Base-by-base conservation (phyloP, 2,329 filamentous ascomycete species). In the Aspergillus calidoustus region DNA sequence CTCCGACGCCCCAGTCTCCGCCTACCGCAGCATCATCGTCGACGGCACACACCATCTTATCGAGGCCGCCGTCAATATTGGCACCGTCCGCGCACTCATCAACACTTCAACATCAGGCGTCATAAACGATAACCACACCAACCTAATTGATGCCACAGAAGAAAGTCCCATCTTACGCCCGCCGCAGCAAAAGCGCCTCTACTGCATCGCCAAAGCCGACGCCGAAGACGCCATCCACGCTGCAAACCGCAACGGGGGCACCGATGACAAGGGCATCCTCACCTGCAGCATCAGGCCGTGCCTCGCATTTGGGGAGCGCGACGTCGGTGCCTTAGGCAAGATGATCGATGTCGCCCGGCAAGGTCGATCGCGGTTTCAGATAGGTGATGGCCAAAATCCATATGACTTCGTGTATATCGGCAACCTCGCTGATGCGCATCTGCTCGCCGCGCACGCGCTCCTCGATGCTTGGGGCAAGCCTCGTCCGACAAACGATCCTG, bases 371-470 rank as follows among this genome's bases (percentile, higher is more conserved):
- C 25, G 34, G 7, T 60, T 60, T 19, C 59, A 60, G 53, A 60
- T 60, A 25, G 59, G 59, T 5, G n/a, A 56, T 6, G 59, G 59
- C 0, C 52, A 51, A 11, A 60, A 60, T 7, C 25, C 47, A 4
- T 60, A 60, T 34, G 59, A 60, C 17, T 60, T 56, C 15, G 28
- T 60, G 15, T 60, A 60, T 2, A 46, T 57, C 9, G 59, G 59
- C 4, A 60, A 60, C 6, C 34, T 60, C 17, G 59, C 59, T 2
- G 53, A 56, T 19, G 59, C 59, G 13, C 53, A 60, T 15, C 25
- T 60, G 2, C 47, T 60, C n/a, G 59, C 38, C 2, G 59, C 59
- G 1, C 52, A 38, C 11, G 53, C 44, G 3, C 23, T 60, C 23
- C 17, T 60, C 11, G n/a, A 23, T 7, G 59, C 59, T 9, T 54